Base-by-base conservation (phyloP, 768 basidiomycete species). In the Clitopilus passeckerianus region DNA sequence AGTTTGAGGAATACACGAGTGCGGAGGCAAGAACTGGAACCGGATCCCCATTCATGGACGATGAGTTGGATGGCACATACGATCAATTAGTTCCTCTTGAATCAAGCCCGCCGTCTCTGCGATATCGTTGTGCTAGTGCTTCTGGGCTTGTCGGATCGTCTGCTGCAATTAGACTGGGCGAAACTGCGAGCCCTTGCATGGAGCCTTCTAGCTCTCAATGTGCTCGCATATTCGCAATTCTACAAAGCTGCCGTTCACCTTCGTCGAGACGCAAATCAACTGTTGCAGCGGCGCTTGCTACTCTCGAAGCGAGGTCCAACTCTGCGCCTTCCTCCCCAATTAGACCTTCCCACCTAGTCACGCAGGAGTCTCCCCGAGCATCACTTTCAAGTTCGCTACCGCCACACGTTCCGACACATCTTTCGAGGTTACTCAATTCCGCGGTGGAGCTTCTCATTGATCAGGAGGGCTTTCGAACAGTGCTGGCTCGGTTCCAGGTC, bases 401-500 rank as follows among this genome's bases (percentile, higher is more conserved):
- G 34, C 23, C 53, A 12, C 30, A 16, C 44, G 33, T 30, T 61
- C 35, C 64, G 63, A 35, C 43, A 15, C 58, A 76, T 41, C 68
- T 84, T 1, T 66, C 70, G 2, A 89, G 87, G 86, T 76, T 90
- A 10, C 76, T 78, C 62, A 75, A 77, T 41, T 74, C 77, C 27
- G 72, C 71, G 41, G 69, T 93, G 30, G 83, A 89, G 59, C 72
- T 93, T 34, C 80, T 85, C 70, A 86, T 94, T 23, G 93, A 93
- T 67, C 93, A 94, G 69, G 93, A 93, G 73, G 87, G 90, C 3
- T 91, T 91, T 65, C 83, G 91, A 23, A 77, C 81, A 16, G 77
- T 86, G 6, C 75, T 76, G 23, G 84, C 89, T 18, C 69, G 73
- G 7, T 86, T 93, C 73, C 77, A 74, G 61, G 81, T 86, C 53